Conservation (phyloP, 2,329 filamentous ascomycete genomes). For the Aspergillus thermomutatus region DNA sequence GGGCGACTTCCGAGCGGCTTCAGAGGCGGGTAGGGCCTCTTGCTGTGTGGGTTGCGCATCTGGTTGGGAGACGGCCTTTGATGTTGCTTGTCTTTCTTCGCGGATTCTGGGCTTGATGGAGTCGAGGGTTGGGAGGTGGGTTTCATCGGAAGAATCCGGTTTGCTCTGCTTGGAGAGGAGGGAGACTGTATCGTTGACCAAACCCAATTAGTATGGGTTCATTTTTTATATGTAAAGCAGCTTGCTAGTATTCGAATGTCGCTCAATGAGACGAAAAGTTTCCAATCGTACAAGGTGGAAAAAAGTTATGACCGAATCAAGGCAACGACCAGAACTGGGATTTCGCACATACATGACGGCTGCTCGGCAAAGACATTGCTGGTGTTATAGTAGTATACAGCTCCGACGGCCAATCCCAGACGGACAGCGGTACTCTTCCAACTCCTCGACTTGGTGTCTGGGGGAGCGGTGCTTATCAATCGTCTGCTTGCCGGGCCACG, state of each 20-base stretch:
- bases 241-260: not conserved
- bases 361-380: slow-evolving; percentile 84
- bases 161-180: slow-evolving; percentile 23
- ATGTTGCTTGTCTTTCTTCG: slow-evolving; percentile 25
- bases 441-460: slow-evolving; percentile 66
- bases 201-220: slow-evolving; percentile 2
- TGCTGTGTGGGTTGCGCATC: slow-evolving; percentile 10
- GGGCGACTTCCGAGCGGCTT: slow-evolving; percentile 36
- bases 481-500: slow-evolving; percentile 37
- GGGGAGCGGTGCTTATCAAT: slow-evolving; percentile 54
- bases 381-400: slow-evolving; percentile 93
- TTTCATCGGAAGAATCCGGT: slow-evolving; percentile 35
- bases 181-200: slow-evolving; percentile 27
- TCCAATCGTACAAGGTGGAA: slow-evolving; percentile 2
- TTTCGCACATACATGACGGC: slow-evolving; percentile 60
- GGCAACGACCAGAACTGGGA: not conserved
- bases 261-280: slow-evolving; percentile 4
- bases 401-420: slow-evolving; percentile 71
- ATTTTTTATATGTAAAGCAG: not conserved
- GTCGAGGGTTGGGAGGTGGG: slow-evolving; percentile 63
- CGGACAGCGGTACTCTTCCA: slow-evolving; percentile 75
- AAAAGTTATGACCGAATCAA: slow-evolving; percentile 1
- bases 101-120: slow-evolving; percentile 59
- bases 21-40: slow-evolving; percentile 11
- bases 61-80: slow-evolving; percentile 5